Base-by-base conservation (phyloP, 208 protist species). In the Wallacemonas collosoma region DNA sequence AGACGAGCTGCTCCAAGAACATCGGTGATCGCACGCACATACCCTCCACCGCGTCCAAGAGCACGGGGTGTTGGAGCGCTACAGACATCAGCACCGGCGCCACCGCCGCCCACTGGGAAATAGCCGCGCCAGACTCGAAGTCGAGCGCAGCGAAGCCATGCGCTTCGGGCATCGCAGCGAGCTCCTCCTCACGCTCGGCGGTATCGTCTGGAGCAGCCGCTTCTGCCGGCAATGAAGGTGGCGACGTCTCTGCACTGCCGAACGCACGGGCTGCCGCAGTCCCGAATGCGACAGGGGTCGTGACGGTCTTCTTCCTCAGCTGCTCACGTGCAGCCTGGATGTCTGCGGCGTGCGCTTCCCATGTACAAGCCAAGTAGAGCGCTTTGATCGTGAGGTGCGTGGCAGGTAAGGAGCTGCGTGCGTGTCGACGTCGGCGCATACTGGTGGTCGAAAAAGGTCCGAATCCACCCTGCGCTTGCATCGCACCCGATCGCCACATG, bases 351-450 rank as follows among this genome's bases (percentile, higher is more conserved):
- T 83, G 71, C 51, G 80, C 77, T 57, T 93, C 87, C 54, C 86
- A 79, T 44, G 67, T 79, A 35, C 84, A 48, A 11, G 89, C 89
- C 14, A 96, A 76, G 72, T 91, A 80, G 8, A 96, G 76, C 9
- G 87, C 85, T 75, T 96, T 96, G 17, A 91, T 41, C 36, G 93
- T 71, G 43, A 96, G 63, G 72, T 94, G 89, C 12, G 82, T 72
- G 8, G 81, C 76, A 26, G 91, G 89, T 58, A 96, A 75, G 65
- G 80, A 81, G 40, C 76, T 82, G 26, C 91, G 85, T 0, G 89
- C 79, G 77, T 96, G 89, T 4, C 86, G 83, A 48, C 82, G 77
- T 9, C 91, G 85, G 8, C 81, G 87, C 55, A 83, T 60, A 11
- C 79, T 78, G 6, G 81, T 81, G 15, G 82, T 88, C 1, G 78